Percentiles rank a stretch among this genome's conserved stretches.
Evolutionary conservation across 768 basidiomycete species (phyloP).

Genomic region (Serendipita sp.): DNA sequence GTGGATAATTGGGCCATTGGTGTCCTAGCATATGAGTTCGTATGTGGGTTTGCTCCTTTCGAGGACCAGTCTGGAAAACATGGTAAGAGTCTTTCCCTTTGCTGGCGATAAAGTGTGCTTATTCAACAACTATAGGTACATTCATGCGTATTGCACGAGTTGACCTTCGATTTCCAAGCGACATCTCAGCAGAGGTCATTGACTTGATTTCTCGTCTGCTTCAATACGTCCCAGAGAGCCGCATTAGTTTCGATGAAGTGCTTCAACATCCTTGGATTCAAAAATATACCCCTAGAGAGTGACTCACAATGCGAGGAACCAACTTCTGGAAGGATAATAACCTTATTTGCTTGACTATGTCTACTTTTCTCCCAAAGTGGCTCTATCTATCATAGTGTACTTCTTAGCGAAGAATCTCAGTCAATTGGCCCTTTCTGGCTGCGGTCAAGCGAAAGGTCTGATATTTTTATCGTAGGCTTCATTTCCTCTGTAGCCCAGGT

Average conservation of each 20-base stretch:
- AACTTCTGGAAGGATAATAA: too few species aligned
- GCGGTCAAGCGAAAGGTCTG: neutral
- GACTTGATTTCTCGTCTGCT: constrained; percentile 25
- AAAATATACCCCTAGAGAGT: neutral
- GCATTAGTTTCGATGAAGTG: neutral
- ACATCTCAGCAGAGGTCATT: constrained; percentile 26
- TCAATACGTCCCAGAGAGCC: neutral
- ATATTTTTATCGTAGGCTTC: neutral
- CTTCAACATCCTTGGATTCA: constrained; percentile 3
- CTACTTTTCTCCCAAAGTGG: too few species aligned
- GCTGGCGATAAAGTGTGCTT: neutral
- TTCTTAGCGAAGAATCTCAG: neutral
- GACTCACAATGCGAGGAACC: neutral
- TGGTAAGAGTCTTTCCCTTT: constrained; percentile 3
- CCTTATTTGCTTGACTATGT: too few species aligned
- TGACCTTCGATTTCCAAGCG: constrained; percentile 24
- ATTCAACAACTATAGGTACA: constrained; percentile 18
- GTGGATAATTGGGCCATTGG: constrained; percentile 37
- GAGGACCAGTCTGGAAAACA: constrained; percentile 19
- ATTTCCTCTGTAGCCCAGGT: too few species aligned
- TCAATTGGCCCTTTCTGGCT: neutral
- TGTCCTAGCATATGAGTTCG: constrained; percentile 31
- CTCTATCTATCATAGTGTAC: too few species aligned
- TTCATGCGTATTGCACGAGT: constrained; percentile 24
- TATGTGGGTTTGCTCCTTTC: constrained; percentile 29